Evolutionary conservation across 2,329 filamentous ascomycete species (phyloP).

Genomic region (Epichloe gansuensis): DNA sequence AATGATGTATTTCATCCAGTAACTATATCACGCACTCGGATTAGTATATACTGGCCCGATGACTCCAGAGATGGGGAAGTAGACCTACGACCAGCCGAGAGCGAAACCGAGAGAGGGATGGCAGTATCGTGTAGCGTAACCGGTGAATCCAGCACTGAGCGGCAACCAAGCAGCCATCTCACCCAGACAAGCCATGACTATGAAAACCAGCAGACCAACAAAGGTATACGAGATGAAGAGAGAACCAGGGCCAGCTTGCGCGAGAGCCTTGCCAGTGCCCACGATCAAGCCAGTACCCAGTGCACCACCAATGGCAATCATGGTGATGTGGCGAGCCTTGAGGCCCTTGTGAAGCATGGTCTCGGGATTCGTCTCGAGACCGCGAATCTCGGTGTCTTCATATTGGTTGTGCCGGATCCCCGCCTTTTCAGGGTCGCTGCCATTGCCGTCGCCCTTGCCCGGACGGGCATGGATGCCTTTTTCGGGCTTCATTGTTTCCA

Average conservation of each 20-base stretch:
- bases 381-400: slow-evolving; percentile 27
- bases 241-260: slow-evolving; percentile 46
- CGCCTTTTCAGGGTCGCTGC: slow-evolving; percentile 11
- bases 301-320: slow-evolving; percentile 62
- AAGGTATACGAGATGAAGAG: slow-evolving; percentile 61
- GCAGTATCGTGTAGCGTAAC: slow-evolving; percentile 67
- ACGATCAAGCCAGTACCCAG: slow-evolving; percentile 66
- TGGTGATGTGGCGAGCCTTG: slow-evolving; percentile 43
- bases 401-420: slow-evolving; percentile 6
- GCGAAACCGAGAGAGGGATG: slow-evolving; percentile 73
- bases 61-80: not conserved
- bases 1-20: slow-evolving; percentile 74
- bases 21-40: slow-evolving; percentile 19
- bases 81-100: slow-evolving; percentile 55
- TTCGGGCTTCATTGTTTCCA: slow-evolving; percentile 6
- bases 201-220: slow-evolving; percentile 60
- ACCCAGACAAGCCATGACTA: slow-evolving; percentile 71
- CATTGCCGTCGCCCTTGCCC: slow-evolving; percentile 5
- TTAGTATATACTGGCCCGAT: slow-evolving; percentile 7
- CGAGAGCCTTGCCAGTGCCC: slow-evolving; percentile 46
- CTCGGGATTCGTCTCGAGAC: slow-evolving; percentile 36
- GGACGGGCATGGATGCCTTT: slow-evolving; percentile 8
- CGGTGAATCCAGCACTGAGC: slow-evolving; percentile 66
- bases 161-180: slow-evolving; percentile 81
- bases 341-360: slow-evolving; percentile 40